Conservation (phyloP, 2,329 filamentous ascomycete species). For the Cladorrhinum sp. region DNA sequence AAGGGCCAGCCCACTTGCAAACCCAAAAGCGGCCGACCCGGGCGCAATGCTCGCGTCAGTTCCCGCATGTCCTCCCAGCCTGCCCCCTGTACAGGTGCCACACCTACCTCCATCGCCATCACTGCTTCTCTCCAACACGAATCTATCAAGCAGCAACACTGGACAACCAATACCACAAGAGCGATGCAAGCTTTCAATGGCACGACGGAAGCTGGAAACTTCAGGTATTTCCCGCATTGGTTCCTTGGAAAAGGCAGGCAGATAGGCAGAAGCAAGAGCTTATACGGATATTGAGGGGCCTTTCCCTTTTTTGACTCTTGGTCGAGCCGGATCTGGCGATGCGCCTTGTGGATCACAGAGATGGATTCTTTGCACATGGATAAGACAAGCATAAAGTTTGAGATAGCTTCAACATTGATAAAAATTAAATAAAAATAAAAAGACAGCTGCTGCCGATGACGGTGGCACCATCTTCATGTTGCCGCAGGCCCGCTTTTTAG, state of each 20-base stretch:
- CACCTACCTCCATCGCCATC: neutral
- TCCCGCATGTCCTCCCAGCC: conserved; percentile 7
- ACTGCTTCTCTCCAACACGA: too few species aligned
- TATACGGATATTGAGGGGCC: neutral
- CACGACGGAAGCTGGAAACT: neutral
- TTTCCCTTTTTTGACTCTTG: too few species aligned
- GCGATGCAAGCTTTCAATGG: neutral
- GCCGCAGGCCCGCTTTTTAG: neutral
- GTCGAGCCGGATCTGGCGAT: neutral
- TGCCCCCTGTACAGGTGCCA: neutral
- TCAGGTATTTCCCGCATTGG: neutral
- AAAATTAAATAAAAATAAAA: too few species aligned
- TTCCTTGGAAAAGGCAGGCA: neutral
- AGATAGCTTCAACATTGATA: too few species aligned
- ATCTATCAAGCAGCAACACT: neutral
- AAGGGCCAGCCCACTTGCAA: conserved; percentile 2
- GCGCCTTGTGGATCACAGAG: neutral
- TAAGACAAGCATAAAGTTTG: neutral
- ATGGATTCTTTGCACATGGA: neutral
- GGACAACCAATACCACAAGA: neutral
- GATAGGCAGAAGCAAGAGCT: neutral
- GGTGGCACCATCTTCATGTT: neutral
- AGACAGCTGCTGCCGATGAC: neutral
- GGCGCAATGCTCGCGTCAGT: conserved; percentile 11
- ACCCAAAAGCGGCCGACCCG: conserved; percentile 9